Evolutionary conservation across 192 early-diverging fungal species (phyloP).

Genomic region (Coemansia sp.): DNA sequence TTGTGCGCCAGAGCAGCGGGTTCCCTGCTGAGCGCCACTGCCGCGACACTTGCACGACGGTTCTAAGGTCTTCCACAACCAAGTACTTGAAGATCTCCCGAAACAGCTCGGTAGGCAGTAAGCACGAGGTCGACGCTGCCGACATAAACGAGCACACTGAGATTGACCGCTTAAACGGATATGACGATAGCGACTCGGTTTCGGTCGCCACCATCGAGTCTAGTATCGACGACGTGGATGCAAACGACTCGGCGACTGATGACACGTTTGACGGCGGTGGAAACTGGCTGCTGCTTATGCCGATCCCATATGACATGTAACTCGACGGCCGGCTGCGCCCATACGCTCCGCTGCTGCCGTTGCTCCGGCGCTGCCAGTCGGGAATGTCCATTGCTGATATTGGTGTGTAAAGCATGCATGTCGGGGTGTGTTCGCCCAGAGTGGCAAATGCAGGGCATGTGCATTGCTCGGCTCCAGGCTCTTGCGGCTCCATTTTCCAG

Average conservation of each 20-base stretch:
- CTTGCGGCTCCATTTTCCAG: conserved; percentile 33
- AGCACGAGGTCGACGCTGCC: conserved; percentile 29
- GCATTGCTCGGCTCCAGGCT: conserved; percentile 42
- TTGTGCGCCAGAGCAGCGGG: conserved; percentile 49
- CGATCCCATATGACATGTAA: conserved; percentile 39
- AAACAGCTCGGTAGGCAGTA: conserved; percentile 49
- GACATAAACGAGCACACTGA: conserved; percentile 47
- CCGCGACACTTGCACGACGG: conserved; percentile 38
- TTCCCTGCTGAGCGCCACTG: conserved; percentile 50
- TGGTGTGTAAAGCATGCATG: conserved; percentile 48
- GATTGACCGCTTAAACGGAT: conserved; percentile 31
- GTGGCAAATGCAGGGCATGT: conserved; percentile 41
- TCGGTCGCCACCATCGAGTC: conserved; percentile 50
- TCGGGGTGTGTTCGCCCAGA: conserved; percentile 45
- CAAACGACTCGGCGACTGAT: conserved; percentile 47
- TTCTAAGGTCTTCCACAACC: conserved; percentile 27
- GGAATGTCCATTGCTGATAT: conserved; percentile 47
- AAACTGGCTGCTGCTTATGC: conserved; percentile 25
- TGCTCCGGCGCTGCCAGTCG: conserved; percentile 27
- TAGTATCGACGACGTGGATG: conserved; percentile 50
- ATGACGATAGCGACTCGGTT: conserved; percentile 44
- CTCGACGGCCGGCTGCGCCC: conserved; percentile 30
- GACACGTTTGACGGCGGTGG: conserved; percentile 45
- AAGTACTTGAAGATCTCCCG: conserved; percentile 39
- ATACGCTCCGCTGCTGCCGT: conserved; percentile 17